Evolutionary conservation across 345 rosid species (phyloP).

Genomic region (Corchorus capsularis): DNA sequence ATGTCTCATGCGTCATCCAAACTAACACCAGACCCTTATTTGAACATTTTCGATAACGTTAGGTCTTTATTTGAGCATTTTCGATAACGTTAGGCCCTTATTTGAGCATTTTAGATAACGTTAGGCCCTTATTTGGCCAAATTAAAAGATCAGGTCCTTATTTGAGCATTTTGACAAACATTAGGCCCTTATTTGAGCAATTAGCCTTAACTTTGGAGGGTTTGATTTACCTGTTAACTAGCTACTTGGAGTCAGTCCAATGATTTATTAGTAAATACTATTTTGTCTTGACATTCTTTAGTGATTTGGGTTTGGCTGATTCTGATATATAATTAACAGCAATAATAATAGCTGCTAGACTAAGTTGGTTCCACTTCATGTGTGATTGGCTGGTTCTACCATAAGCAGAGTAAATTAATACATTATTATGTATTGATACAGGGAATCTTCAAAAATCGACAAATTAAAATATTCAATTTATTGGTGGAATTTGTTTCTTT

Average conservation of each 20-base stretch:
- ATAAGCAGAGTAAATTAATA: not conserved
- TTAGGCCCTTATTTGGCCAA: no score
- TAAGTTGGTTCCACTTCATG: not conserved
- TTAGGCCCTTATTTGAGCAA: no score
- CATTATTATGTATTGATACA: not conserved
- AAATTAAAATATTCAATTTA: not conserved
- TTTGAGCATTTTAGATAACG: no score
- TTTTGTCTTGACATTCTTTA: no score
- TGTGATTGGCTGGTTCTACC: not conserved
- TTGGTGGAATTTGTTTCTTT: not conserved
- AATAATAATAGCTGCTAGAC: not conserved
- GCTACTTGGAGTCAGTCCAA: not conserved
- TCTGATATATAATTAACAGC: not conserved
- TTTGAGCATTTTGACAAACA: no score
- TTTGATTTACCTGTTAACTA: not conserved
- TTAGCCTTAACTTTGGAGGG: not conserved
- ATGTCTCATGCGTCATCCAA: no score
- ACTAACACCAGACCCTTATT: no score
- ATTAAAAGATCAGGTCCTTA: no score
- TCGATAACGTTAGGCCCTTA: no score
- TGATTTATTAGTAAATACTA: not conserved
- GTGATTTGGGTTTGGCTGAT: no score
- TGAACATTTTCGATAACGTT: no score
- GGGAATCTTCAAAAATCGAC: constrained; percentile 20
- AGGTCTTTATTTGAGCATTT: no score